A percentile compares a stretch with the other conserved stretches of the same genome.
phyloP scores from a whole-genome alignment of 2,329 filamentous ascomycete species.

The Verticillium tricorpus region DNA sequence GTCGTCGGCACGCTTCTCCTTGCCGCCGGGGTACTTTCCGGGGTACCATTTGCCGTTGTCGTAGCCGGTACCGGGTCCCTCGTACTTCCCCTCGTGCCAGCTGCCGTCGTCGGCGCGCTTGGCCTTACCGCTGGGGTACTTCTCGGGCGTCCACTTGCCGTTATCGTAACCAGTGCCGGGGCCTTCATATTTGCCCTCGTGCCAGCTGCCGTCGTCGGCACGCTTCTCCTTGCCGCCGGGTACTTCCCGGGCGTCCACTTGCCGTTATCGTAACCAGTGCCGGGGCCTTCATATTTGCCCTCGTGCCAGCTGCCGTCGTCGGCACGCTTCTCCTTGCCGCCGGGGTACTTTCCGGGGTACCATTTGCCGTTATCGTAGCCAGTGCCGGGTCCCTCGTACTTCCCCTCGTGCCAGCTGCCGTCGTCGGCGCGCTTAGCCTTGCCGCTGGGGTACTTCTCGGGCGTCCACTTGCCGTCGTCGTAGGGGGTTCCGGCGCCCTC shows the following conservation, averaged over 20 bases:
- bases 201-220: neutral
- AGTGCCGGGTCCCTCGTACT: slow-evolving; percentile 7
- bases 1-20: slow-evolving; percentile 5
- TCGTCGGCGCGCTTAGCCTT: slow-evolving; percentile 2
- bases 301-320: slow-evolving; percentile 6
- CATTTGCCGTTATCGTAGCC: slow-evolving; percentile 8
- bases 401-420: neutral
- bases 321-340: slow-evolving; percentile 3
- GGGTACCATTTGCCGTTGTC: slow-evolving; percentile 9
- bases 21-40: slow-evolving; percentile 4
- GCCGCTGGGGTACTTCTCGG: slow-evolving; percentile 5
- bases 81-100: slow-evolving; percentile 5
- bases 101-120: neutral
- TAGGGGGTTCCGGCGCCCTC: slow-evolving; percentile 2
- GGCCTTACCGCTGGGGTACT: slow-evolving; percentile 5
- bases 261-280: slow-evolving; percentile 5
- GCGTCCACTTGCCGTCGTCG: slow-evolving; percentile 7
- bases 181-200: slow-evolving; percentile 10
- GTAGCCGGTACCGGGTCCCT: slow-evolving; percentile 5
- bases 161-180: slow-evolving; percentile 5
- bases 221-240: slow-evolving; percentile 2
- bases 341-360: slow-evolving; percentile 6
- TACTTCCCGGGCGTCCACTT: slow-evolving; percentile 8
- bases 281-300: slow-evolving; percentile 10
- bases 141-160: slow-evolving; percentile 7